Evolutionary conservation across 768 basidiomycete genomes (phyloP).

Genomic region (Mycena vulgaris): DNA sequence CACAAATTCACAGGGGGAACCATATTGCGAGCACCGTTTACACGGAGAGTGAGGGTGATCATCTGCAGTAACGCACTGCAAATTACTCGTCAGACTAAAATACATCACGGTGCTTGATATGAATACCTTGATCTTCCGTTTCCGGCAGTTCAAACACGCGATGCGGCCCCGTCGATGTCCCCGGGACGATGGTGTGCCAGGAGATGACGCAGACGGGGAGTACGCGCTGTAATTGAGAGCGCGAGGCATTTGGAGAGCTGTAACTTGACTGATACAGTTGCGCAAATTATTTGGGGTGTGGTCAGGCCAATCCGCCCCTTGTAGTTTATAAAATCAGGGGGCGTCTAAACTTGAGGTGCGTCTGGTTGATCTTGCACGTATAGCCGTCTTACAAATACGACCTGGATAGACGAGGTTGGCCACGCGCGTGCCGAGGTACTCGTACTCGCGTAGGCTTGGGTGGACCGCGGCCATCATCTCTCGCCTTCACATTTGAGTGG

Average conservation of each 20-base stretch:
- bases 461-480: too few species aligned
- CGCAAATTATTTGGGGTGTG: neutral
- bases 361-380: neutral
- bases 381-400: neutral
- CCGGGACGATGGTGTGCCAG: neutral
- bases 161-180: neutral
- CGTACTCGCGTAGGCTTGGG: neutral
- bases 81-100: neutral
- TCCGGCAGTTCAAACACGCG: neutral
- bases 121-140: neutral
- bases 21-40: neutral
- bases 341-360: too few species aligned
- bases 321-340: too few species aligned
- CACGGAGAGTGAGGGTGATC: neutral
- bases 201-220: neutral
- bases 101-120: neutral
- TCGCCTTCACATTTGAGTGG: too few species aligned
- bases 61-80: neutral
- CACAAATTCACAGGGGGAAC: neutral
- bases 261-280: neutral
- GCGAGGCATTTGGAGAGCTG: neutral
- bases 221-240: neutral
- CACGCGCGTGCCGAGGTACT: neutral
- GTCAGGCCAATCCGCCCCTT: neutral
- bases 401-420: neutral